Percentiles rank a stretch among this genome's conserved stretches.
Evolutionary conservation across 2,329 filamentous ascomycete genomes (phyloP).

Genomic region (Talaromyces sp.): DNA sequence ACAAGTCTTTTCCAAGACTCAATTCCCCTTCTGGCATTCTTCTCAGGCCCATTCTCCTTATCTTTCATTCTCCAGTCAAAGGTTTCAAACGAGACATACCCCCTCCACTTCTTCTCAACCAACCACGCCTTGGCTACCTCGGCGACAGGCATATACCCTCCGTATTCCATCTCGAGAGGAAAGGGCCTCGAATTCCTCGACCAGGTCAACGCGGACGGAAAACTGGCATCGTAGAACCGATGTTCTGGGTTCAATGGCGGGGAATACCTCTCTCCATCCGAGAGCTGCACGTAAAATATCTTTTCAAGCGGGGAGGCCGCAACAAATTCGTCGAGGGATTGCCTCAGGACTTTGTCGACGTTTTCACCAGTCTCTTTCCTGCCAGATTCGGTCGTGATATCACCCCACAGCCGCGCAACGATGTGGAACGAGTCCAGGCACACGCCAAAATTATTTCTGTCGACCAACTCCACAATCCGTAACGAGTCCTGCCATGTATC

Average conservation of each 20-base stretch:
- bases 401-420: slow-evolving; percentile 26
- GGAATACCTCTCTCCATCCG: slow-evolving; percentile 26
- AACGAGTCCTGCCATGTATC: slow-evolving; percentile 28
- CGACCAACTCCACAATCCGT: slow-evolving; percentile 24
- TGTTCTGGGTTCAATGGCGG: slow-evolving; percentile 21
- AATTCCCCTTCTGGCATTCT: slow-evolving; percentile 13
- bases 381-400: slow-evolving; percentile 21
- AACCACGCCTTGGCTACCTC: slow-evolving; percentile 21
- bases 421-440: slow-evolving; percentile 32
- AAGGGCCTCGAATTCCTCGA: slow-evolving; percentile 23
- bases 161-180: slow-evolving; percentile 22
- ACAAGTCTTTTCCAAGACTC: slow-evolving; percentile 7
- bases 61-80: slow-evolving; percentile 24
- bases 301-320: background rate
- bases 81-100: slow-evolving; percentile 25
- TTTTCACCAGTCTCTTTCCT: background rate
- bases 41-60: slow-evolving; percentile 7
- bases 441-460: slow-evolving; percentile 29
- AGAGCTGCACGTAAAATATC: slow-evolving; percentile 24
- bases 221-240: slow-evolving; percentile 19
- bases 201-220: slow-evolving; percentile 20
- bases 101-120: slow-evolving; percentile 21
- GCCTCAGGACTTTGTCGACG: background rate
- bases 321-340: background rate
- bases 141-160: slow-evolving; percentile 15